Evolutionary conservation across 2,329 filamentous ascomycete genomes (phyloP), one percentile per base, ranked within the genome.

Genomic region (Apiospora hydei): DNA sequence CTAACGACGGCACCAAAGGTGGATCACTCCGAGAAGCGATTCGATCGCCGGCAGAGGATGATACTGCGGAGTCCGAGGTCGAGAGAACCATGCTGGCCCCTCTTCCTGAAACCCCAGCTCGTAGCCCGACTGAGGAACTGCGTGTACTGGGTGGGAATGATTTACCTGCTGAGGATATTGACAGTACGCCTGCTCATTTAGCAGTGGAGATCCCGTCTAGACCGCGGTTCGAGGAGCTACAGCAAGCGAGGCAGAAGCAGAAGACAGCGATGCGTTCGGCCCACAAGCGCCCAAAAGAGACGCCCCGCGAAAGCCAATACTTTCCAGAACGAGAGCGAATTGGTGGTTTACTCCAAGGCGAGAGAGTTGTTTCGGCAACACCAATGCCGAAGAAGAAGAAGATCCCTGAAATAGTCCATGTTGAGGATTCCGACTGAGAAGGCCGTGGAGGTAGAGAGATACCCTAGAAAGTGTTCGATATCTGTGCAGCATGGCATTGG

Each of bases 41-140:
- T 18, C 8, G 16, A 14, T 16, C 21, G 21, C 7, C 18, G 30
- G 34, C 8, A 41, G 21, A 64, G 18, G 57, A 64, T 24, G 7
- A 41, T 5, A 38, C 0, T 21, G n/a, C 57, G 30, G 57, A 64
- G 21, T 64, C 57, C 21, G 57, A 64, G 5, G 21, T 64, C 34
- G 57, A 64, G 57, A 64, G 30, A 64, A 38, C 8, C 30, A 64
- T 64, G 57, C 34, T 64, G 34, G 30, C 30, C 10, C 57, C 34
- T 64, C 57, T 64, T 11, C 57, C 57, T n/a, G 57, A 64, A 41
- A 64, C 57, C 2, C 57, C 57, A 18, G 34, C 34, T n/a, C 57
- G 30, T 14, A 41, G 18, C 10, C 57, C 34, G 4, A 21, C 3
- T 21, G 10, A 41, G 34, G 38, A 13, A 4, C 21, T 16, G 34